Conservation (phyloP, 2,329 filamentous ascomycete genomes). For the Fusarium burgessii region DNA sequence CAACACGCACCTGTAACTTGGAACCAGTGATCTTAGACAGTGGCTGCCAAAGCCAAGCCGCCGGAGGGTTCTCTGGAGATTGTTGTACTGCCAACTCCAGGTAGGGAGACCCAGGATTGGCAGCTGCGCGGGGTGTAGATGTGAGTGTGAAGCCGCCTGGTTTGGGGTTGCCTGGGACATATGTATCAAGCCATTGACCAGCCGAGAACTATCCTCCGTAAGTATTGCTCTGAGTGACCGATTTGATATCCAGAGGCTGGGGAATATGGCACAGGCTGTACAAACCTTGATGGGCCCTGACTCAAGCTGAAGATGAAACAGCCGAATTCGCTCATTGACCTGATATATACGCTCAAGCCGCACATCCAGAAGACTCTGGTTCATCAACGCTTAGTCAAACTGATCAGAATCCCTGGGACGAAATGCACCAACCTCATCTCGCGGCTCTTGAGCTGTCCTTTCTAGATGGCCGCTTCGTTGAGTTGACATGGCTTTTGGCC, state of each 20-base stretch:
- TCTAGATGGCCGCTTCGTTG: constrained; percentile 40
- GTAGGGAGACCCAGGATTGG: constrained; percentile 58
- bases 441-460: constrained; percentile 73
- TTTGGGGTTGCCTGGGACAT: constrained; percentile 74
- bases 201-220: constrained; percentile 83
- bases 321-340: constrained; percentile 74
- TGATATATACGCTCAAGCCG: constrained; percentile 70
- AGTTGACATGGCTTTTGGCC: constrained; percentile 31
- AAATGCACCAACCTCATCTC: constrained; percentile 63
- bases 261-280: not conserved
- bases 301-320: constrained; percentile 74
- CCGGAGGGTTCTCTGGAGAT: constrained; percentile 77
- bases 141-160: constrained; percentile 92
- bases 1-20: constrained; percentile 75
- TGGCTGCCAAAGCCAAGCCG: constrained; percentile 79
- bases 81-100: constrained; percentile 84
- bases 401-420: too few species aligned
- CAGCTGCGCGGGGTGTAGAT: constrained; percentile 73
- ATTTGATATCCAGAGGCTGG: too few species aligned
- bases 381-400: not conserved
- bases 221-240: not conserved
- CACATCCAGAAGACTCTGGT: constrained; percentile 69
- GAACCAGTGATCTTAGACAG: constrained; percentile 66
- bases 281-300: constrained; percentile 61
- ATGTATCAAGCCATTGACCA: constrained; percentile 90